Evolutionary conservation across 169 alveolate species (phyloP), one percentile per base, ranked within the genome.

Genomic region (Plasmodium cynomolgi): DNA sequence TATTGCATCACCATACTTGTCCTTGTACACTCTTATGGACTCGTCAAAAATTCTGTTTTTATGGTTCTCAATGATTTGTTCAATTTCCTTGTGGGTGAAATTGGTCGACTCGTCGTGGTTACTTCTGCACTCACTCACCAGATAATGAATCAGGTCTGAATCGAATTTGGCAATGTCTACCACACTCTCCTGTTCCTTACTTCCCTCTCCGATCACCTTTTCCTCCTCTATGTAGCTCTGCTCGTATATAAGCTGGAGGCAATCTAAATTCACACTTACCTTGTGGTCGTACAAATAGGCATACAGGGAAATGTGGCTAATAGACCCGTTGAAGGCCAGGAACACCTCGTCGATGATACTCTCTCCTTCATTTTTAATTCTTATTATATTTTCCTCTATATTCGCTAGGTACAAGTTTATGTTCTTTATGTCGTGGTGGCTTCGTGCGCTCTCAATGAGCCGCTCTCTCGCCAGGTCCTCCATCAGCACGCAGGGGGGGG

Each of bases 1-100:
- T 31, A 96, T 68, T 1, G 95, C 97, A 47, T 92, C 94, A 7
- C 23, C 72, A 71, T 84, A 77, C 39, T 81, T 84, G 29, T 91
- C 91, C 72, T 81, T 85, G 33, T 85, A 85, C n/a, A 75, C 33
- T 34, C 41, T 75, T 15, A 85, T 85, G 7, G 93, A 44, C 9
- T 85, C 93, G 29, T 85, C 83, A 20, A 74, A 85, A 31, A 75
- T 85, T 50, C 62, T 85, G 26, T 85, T 77, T 71, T 85, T 85
- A 33, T 85, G 62, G 26, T 85, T 68, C 11, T 39, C 20, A 29
- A 85, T 77, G 1, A 85, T 85, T 6, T 85, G 37, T 85, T 85
- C 93, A 33, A 85, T 56, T 54, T 85, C 82, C 58, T 85, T 85
- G n/a, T 41, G 34, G 23, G 72, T 85, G 13, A 85, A 54, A 75